Percentiles rank a stretch among this genome's conserved stretches.
Evolutionary conservation across 2,329 filamentous ascomycete species (phyloP).

Genomic region (Rutstroemia sp.): DNA sequence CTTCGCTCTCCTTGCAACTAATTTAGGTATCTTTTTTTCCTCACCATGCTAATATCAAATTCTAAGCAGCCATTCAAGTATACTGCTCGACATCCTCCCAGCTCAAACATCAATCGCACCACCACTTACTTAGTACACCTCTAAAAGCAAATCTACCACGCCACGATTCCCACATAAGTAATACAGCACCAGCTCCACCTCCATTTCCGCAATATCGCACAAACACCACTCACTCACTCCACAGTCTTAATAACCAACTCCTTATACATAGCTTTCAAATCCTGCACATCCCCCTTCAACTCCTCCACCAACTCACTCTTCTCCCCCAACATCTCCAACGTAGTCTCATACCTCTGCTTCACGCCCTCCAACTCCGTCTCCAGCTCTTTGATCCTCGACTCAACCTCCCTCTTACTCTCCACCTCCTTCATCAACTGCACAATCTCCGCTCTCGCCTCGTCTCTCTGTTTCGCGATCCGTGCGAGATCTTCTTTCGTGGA

Average conservation of each 20-base stretch:
- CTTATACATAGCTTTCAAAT: constrained; percentile 94
- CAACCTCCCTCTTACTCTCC: constrained; percentile 58
- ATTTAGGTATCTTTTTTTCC: no score
- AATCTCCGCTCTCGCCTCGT: constrained; percentile 89
- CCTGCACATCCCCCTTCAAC: constrained; percentile 76
- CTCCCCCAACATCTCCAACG: constrained; percentile 90
- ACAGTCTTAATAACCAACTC: constrained; percentile 55
- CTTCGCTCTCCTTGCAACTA: no score
- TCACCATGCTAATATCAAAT: no score
- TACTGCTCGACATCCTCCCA: no score
- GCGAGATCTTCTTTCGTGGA: constrained; percentile 79
- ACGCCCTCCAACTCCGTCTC: constrained; percentile 63
- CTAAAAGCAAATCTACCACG: no score
- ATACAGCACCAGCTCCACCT: no score
- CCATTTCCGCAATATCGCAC: no score
- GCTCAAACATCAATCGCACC: no score
- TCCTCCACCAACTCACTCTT: constrained; percentile 95
- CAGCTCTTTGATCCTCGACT: constrained; percentile 53
- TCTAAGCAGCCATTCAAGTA: no score
- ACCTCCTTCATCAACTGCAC: constrained; percentile 81
- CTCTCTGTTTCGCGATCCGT: constrained; percentile 74
- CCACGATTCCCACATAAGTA: no score
- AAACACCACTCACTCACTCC: background rate
- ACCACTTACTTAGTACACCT: no score
- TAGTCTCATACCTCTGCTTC: constrained; percentile 77